A percentile compares a stretch with the other conserved stretches of the same genome.
phyloP scores from a whole-genome alignment of 202 grass and related monocot genomes.

The Zizania palustris region DNA sequence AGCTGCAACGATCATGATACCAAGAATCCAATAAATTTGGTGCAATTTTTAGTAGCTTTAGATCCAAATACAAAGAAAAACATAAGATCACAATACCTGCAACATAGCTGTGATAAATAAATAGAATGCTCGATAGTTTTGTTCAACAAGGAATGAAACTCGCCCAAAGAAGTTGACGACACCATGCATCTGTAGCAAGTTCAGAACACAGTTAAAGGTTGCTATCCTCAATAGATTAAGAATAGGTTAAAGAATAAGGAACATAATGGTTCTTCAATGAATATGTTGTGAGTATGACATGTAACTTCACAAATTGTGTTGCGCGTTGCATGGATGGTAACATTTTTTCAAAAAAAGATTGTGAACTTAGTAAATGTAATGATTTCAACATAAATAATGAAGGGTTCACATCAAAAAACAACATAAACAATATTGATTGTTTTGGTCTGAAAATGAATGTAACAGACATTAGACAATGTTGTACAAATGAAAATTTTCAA shows the following conservation, averaged over 20 bases:
- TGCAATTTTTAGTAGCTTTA: neutral
- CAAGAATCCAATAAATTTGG: neutral
- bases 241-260: neutral
- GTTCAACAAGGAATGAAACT: constrained; percentile 81
- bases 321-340: constrained; percentile 12
- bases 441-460: neutral
- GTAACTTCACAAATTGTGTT: neutral
- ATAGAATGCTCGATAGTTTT: constrained; percentile 97
- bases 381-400: constrained; percentile 7
- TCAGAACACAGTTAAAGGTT: constrained; percentile 2
- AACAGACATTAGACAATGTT: neutral
- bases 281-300: constrained; percentile 1
- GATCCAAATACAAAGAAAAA: neutral
- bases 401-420: neutral
- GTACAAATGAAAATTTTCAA: neutral
- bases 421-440: neutral
- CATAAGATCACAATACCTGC: constrained; percentile 54
- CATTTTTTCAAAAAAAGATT: neutral
- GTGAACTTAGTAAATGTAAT: neutral
- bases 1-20: constrained; percentile 50
- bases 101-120: constrained; percentile 92
- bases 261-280: neutral
- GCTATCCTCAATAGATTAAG: neutral
- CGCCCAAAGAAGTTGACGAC: constrained; percentile 88
- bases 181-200: constrained; percentile 78